Conservation (phyloP, 306 rosid genomes). For the Quercus wislizeni region DNA sequence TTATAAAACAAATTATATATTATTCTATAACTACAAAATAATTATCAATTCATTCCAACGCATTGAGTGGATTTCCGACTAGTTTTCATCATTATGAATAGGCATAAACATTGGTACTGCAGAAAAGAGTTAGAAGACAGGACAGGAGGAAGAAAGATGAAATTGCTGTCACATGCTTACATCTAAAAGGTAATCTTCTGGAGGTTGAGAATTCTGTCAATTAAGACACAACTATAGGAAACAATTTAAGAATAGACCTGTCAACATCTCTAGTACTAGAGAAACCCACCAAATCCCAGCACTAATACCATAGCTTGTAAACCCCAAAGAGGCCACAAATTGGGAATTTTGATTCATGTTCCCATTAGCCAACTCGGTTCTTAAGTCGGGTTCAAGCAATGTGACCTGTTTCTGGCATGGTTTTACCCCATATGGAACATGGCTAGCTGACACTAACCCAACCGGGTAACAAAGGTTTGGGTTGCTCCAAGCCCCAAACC, state of each 20-base stretch:
- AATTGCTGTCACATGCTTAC: conserved; percentile 7
- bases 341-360: conserved; percentile 30
- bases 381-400: conserved; percentile 36
- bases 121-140: conserved; percentile 3
- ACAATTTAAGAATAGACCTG: conserved; percentile 24
- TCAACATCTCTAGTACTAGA: conserved; percentile 21
- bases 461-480: conserved; percentile 69
- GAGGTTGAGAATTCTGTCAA: conserved; percentile 8
- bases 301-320: conserved; percentile 19
- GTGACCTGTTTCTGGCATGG: conserved; percentile 60
- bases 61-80: too few relatives aligned
- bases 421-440: conserved; percentile 68
- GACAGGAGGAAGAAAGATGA: conserved; percentile 19
- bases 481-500: conserved; percentile 84
- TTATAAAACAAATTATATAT: too few relatives aligned
- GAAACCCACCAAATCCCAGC: conserved; percentile 48
- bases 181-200: conserved; percentile 26
- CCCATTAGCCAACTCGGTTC: conserved; percentile 20
- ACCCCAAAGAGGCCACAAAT: conserved; percentile 44
- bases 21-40: too few relatives aligned
- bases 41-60: too few relatives aligned
- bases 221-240: conserved; percentile 19
- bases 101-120: too few relatives aligned
- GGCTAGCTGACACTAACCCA: conserved; percentile 34
- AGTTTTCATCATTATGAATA: too few relatives aligned